phyloP scores from a whole-genome alignment of 1,284 basidiomycete genomes.

The Sporisorium sorghi region DNA sequence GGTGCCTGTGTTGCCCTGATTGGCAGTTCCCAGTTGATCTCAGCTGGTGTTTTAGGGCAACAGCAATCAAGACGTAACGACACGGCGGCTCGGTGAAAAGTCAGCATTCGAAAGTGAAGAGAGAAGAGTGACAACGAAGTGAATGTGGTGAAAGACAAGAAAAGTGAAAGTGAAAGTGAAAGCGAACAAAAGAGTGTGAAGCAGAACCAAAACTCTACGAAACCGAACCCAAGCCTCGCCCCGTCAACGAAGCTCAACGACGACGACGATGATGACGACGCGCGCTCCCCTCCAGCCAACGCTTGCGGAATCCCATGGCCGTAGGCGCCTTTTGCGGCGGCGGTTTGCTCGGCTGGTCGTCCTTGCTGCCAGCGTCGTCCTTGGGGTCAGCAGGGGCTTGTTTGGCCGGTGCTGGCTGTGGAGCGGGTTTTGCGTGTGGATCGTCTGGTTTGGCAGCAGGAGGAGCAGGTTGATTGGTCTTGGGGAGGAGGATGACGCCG shows the following conservation, averaged over 20 bases:
- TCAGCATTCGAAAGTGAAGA: too few relatives aligned
- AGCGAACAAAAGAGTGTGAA: neutral
- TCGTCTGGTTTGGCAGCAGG: neutral
- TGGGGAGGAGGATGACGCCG: neutral
- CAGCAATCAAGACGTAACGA: neutral
- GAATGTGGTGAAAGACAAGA: too few relatives aligned
- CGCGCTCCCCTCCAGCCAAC: neutral
- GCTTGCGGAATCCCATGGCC: conserved; percentile 34
- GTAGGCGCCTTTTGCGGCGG: conserved; percentile 24
- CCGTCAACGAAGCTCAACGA: neutral
- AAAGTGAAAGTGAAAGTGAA: neutral
- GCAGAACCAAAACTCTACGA: too few relatives aligned
- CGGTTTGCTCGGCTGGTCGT: neutral
- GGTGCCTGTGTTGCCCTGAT: conserved; percentile 11
- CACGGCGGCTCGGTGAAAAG: too few relatives aligned
- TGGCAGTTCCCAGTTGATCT: neutral
- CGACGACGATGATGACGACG: neutral
- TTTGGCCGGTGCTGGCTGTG: too few relatives aligned
- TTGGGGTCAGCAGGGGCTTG: neutral
- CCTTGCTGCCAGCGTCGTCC: neutral
- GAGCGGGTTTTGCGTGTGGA: too few relatives aligned
- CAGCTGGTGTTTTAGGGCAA: neutral
- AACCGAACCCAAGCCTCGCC: too few relatives aligned
- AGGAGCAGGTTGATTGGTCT: neutral
- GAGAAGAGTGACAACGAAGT: neutral